Percentiles rank a stretch among this genome's conserved stretches.
These are phyloP conservation scores for Fusarium duplospermum DNA, from an alignment of 2,329 filamentous ascomycete genomes.

Conservation along the genomic window DNA sequence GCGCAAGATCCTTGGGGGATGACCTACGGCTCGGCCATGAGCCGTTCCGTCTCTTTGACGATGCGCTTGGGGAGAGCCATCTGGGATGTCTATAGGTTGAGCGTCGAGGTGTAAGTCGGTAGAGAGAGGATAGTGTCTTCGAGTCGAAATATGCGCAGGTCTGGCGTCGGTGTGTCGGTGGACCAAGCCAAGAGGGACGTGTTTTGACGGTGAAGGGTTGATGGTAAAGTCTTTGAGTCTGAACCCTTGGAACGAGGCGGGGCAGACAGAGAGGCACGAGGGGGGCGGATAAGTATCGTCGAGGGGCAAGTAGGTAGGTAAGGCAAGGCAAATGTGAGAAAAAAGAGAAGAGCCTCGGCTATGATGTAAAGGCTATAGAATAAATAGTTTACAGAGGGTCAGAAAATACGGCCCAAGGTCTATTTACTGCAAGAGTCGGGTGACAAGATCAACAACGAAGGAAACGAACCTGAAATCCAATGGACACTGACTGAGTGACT, in stretches of 20 bases:
- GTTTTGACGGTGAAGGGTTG: slow-evolving; percentile 16
- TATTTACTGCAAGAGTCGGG: slow-evolving; percentile 2
- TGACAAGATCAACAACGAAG: slow-evolving; percentile 4
- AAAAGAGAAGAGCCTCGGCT: background rate
- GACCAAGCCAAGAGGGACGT: background rate
- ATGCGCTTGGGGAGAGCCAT: slow-evolving; percentile 95
- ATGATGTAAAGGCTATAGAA: background rate
- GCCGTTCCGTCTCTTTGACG: slow-evolving; percentile 96
- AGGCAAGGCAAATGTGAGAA: no score
- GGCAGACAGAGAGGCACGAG: slow-evolving; percentile 21
- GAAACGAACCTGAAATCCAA: slow-evolving; percentile 1
- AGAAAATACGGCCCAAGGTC: background rate
- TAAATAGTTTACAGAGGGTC: background rate
- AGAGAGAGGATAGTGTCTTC: background rate
- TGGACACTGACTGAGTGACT: background rate
- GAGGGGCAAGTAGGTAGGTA: slow-evolving; percentile 4
- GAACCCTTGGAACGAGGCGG: slow-evolving; percentile 30
- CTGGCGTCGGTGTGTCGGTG: background rate
- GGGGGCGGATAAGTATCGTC: slow-evolving; percentile 5
- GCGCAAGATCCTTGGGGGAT: slow-evolving; percentile 15
- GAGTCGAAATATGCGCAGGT: background rate
- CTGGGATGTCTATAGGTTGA: slow-evolving; percentile 1
- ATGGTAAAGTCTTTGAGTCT: slow-evolving; percentile 18
- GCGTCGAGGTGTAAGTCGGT: background rate
- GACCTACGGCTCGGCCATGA: slow-evolving; percentile 93